phyloP scores from a whole-genome alignment of 345 rosid species.

The Salix udensis region DNA sequence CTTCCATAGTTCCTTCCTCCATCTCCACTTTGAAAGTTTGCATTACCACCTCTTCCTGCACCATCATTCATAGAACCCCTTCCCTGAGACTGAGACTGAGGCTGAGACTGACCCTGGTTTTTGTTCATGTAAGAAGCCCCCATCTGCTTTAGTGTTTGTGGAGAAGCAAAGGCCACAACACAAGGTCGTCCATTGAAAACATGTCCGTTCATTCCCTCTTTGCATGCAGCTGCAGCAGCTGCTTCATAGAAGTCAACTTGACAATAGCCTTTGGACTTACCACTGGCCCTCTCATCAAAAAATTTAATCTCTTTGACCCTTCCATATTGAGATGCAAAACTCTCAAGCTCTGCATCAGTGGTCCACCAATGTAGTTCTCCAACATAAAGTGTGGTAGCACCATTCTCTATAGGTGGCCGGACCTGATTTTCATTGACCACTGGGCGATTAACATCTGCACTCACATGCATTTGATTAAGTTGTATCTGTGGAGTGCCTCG shows the following conservation, averaged over 20 bases:
- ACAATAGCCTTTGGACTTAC: conserved; percentile 87
- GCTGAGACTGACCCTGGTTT: conserved; percentile 58
- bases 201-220: conserved; percentile 77
- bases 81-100: conserved; percentile 59
- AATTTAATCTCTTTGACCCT: conserved; percentile 78
- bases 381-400: conserved; percentile 64
- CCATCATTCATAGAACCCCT: conserved; percentile 71
- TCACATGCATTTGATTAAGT: conserved; percentile 50
- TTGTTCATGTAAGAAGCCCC: conserved; percentile 65
- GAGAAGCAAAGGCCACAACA: conserved; percentile 84
- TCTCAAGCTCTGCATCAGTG: conserved; percentile 79
- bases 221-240: conserved; percentile 64
- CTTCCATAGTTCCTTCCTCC: conserved; percentile 67
- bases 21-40: conserved; percentile 70
- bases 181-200: conserved; percentile 73
- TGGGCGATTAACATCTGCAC: conserved; percentile 15
- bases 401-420: conserved; percentile 58
- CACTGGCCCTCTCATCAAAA: conserved; percentile 83
- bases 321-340: conserved; percentile 64
- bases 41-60: conserved; percentile 57
- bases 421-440: conserved; percentile 54
- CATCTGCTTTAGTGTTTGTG: conserved; percentile 76
- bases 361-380: conserved; percentile 95
- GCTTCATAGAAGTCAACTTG: conserved; percentile 79
- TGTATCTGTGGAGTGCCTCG: conserved; percentile 49